A percentile compares a stretch with the other conserved stretches of the same genome.
These are phyloP conservation scores for Wickerhamiella galacta DNA, from an alignment of 805 yeast species.

Conservation along the genomic window DNA sequence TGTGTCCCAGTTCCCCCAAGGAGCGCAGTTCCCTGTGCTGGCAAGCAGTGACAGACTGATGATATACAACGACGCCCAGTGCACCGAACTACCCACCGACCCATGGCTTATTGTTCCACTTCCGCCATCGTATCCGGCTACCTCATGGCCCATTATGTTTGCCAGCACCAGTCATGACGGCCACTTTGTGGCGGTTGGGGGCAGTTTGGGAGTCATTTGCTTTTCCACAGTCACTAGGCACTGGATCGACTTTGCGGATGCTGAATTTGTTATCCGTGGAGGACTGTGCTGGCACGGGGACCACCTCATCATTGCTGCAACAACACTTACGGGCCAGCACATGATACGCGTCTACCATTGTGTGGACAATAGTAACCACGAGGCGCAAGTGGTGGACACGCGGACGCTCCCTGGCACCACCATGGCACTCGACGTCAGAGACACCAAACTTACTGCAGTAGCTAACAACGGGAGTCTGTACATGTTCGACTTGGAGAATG, in stretches of 20 bases:
- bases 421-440: constrained; percentile 15
- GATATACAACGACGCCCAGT: constrained; percentile 33
- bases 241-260: constrained; percentile 31
- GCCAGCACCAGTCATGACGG: constrained; percentile 33
- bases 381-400: constrained; percentile 19
- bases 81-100: constrained; percentile 25
- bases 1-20: constrained; percentile 2
- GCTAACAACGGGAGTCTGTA: constrained; percentile 18
- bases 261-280: constrained; percentile 22
- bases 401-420: constrained; percentile 19
- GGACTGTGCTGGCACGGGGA: constrained; percentile 25
- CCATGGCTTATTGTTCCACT: constrained; percentile 32
- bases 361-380: constrained; percentile 19
- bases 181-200: constrained; percentile 33
- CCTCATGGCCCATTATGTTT: constrained; percentile 28
- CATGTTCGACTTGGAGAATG: constrained; percentile 12
- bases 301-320: constrained; percentile 20
- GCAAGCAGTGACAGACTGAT: constrained; percentile 26
- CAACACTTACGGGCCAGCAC: constrained; percentile 15
- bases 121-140: constrained; percentile 30
- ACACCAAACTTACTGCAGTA: constrained; percentile 22
- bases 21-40: constrained; percentile 28
- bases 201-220: constrained; percentile 30
- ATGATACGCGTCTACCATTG: constrained; percentile 25
- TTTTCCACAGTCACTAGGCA: constrained; percentile 26